A percentile compares a stretch with the other conserved stretches of the same genome.
These are phyloP conservation scores for Astrocystis sublimbata DNA, from an alignment of 495 filamentous ascomycete species.

Conservation along the genomic window DNA sequence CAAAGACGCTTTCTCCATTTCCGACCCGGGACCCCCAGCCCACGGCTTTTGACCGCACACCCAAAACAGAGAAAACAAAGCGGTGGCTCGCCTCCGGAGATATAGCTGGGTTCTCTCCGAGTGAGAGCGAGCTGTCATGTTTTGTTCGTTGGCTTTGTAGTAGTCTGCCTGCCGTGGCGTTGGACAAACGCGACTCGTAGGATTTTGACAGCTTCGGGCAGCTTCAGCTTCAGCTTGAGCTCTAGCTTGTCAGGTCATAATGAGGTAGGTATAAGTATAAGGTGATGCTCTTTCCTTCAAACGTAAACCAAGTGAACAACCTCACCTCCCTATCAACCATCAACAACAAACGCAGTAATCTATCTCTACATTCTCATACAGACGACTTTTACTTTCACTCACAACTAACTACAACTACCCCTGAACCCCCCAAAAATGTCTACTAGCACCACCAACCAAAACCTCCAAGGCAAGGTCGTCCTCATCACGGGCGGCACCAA, in stretches of 20 bases:
- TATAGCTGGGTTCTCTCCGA: not conserved
- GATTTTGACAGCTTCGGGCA: too few species aligned
- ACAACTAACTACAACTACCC: not conserved
- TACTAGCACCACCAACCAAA: too few species aligned
- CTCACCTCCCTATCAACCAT: not conserved
- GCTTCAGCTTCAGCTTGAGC: too few species aligned
- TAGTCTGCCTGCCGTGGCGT: too few species aligned
- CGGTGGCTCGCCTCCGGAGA: not conserved
- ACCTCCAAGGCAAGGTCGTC: slow-evolving; percentile 57
- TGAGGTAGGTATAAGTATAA: not conserved
- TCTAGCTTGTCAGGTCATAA: too few species aligned
- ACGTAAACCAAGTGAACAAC: not conserved
- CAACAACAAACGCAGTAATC: not conserved
- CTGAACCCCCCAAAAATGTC: not conserved
- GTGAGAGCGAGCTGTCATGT: not conserved
- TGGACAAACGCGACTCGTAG: too few species aligned
- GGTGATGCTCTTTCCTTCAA: not conserved
- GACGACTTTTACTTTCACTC: not conserved
- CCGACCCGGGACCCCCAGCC: not conserved
- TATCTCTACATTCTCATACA: not conserved
- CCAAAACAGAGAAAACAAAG: too few species aligned
- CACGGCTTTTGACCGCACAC: too few species aligned
- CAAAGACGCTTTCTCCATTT: too few species aligned
- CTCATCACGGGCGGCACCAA: slow-evolving; percentile 67
- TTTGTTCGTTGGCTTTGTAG: too few species aligned